Percentiles rank a stretch among this genome's conserved stretches.
Evolutionary conservation across 768 basidiomycete species (phyloP).

Genomic region (Clitopilus passeckerianus): DNA sequence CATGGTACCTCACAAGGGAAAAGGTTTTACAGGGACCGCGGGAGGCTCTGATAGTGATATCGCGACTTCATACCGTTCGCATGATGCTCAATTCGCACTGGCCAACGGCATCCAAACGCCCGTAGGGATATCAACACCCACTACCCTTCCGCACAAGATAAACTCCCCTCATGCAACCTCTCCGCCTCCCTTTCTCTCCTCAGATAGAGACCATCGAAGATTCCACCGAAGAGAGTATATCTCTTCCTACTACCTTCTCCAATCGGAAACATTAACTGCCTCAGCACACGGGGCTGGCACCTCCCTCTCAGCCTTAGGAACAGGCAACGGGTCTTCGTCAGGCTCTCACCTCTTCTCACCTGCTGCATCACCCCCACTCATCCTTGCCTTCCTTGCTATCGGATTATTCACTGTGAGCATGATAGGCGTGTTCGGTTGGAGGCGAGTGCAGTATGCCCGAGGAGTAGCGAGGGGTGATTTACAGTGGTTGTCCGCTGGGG

Average conservation of each 20-base stretch:
- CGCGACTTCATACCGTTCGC: background rate
- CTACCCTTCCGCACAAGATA: background rate
- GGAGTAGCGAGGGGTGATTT: background rate
- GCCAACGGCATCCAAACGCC: background rate
- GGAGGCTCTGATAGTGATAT: background rate
- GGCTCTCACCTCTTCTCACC: conserved; percentile 17
- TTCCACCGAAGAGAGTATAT: too few species aligned
- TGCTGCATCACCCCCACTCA: conserved; percentile 44
- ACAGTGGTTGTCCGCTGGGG: background rate
- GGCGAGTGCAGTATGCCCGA: conserved; percentile 23
- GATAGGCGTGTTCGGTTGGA: conserved; percentile 43
- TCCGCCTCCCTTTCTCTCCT: background rate
- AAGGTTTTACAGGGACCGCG: background rate
- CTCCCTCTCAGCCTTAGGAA: background rate
- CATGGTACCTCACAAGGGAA: background rate
- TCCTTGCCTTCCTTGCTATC: conserved; percentile 57
- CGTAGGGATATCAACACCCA: background rate
- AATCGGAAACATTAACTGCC: background rate
- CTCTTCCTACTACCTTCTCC: background rate
- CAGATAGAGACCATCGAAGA: background rate
- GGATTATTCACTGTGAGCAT: conserved; percentile 48
- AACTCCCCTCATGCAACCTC: background rate
- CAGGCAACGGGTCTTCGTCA: background rate
- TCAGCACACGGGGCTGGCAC: background rate
- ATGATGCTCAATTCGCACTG: background rate